Conservation (phyloP, 441 rosid species). For the Manihot esculenta region DNA sequence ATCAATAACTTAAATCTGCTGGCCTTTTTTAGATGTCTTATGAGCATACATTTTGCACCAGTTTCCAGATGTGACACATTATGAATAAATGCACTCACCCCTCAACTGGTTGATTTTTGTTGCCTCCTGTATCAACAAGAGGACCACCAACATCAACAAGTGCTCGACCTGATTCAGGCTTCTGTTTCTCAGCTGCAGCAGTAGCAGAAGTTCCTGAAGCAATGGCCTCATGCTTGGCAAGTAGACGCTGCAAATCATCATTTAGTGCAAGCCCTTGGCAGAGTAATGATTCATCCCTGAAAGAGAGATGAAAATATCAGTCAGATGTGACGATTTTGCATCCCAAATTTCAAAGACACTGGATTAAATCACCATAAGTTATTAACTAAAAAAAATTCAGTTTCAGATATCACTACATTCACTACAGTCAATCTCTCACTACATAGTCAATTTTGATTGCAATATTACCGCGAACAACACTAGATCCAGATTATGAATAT, state of each 20-base stretch:
- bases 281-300: constrained; percentile 90
- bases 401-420: background rate
- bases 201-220: constrained; percentile 66
- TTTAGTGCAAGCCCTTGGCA: constrained; percentile 88
- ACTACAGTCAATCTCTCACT: background rate
- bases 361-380: background rate
- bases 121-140: constrained; percentile 69
- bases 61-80: constrained; percentile 3
- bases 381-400: background rate
- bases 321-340: background rate
- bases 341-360: background rate
- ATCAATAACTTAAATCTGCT: background rate
- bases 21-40: background rate
- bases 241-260: constrained; percentile 95
- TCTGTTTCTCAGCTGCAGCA: constrained; percentile 46
- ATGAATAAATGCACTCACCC: constrained; percentile 42
- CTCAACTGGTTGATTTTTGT: constrained; percentile 44
- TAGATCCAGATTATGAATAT: background rate
- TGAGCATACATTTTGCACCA: constrained; percentile 1
- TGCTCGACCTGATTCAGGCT: constrained; percentile 53
- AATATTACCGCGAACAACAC: background rate
- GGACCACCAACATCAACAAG: constrained; percentile 60
- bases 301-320: constrained; percentile 1
- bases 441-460: background rate
- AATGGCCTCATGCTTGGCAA: constrained; percentile 84